Base-by-base conservation (phyloP, 352 stramenopile genomes). In the Globisporangium spiculum region DNA sequence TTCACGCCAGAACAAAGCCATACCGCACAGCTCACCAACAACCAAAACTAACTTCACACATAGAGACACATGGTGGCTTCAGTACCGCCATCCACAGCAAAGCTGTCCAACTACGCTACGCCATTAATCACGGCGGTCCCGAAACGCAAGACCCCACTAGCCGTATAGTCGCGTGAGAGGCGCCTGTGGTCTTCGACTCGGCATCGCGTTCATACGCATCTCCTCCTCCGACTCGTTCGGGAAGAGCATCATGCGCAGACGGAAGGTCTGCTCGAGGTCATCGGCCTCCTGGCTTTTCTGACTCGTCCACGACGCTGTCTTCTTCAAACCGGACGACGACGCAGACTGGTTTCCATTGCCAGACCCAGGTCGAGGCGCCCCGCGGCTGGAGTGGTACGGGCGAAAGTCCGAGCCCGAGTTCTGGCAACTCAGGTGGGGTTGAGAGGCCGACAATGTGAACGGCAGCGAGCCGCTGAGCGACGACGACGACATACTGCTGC, bases 211-310 rank as follows among this genome's bases (percentile, higher is more conserved):
- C 34, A 63, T 67, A 48, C 53, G 63, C 27, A 57, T 27, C 8
- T 64, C 32, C 20, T 54, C 26, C 26, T 75, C 59, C 26, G 18
- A 30, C 30, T 66, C 66, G 46, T 69, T 57, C 8, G 68, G 59
- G 22, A 77, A 77, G 1, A 79, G 68, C 71, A 75, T 57, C 70
- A 67, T 73, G 18, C 71, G 74, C n/a, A 79, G 57, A 10, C 71
- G 68, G 65, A 79, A 77, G 22, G 75, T 79, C 32, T 74, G 62
- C 54, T 77, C 74, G 9, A 79, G 62, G 36, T 79, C 74, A 2
- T 75, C 71, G 24, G 38, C 32, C 6, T 71, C 58, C 6, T 71
- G 66, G 12, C n/a, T 48, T 38, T 27, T 54, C 57, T 27, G 9
- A n/a, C 24, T 34, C 24, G 52, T 8, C 24, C 52, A 50, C 18